Evolutionary conservation across 345 rosid species (phyloP).

Genomic region (Rhizophora apiculata): DNA sequence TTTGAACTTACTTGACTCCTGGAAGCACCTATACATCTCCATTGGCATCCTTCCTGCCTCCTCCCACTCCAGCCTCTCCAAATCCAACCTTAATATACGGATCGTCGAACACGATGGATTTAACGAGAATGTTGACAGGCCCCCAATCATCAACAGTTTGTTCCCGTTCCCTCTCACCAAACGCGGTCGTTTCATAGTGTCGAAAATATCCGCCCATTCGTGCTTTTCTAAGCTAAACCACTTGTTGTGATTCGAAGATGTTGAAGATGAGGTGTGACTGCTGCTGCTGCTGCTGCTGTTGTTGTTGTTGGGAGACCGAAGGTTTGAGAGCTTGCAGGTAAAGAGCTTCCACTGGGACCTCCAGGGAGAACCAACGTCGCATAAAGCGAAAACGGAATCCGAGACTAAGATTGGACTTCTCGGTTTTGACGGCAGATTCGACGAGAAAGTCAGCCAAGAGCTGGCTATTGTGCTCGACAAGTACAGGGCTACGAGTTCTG

Average conservation of each 20-base stretch:
- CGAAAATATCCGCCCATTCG: constrained; percentile 86
- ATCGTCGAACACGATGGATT: constrained; percentile 78
- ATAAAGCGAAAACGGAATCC: constrained; percentile 61
- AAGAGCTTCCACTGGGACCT: constrained; percentile 86
- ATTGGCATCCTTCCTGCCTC: constrained; percentile 83
- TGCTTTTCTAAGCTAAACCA: constrained; percentile 76
- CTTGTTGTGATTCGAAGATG: constrained; percentile 32
- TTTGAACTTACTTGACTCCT: constrained; percentile 77
- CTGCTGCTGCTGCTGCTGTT: background rate
- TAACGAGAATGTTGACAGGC: constrained; percentile 62
- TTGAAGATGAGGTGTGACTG: background rate
- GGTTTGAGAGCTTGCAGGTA: constrained; percentile 33
- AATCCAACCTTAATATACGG: constrained; percentile 66
- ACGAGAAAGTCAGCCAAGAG: constrained; percentile 70
- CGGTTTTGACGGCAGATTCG: constrained; percentile 83
- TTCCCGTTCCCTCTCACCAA: constrained; percentile 56
- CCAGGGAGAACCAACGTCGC: constrained; percentile 93
- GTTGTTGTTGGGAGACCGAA: background rate
- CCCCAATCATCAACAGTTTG: constrained; percentile 74
- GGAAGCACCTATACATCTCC: constrained; percentile 69
- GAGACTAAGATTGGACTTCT: constrained; percentile 67
- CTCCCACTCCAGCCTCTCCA: constrained; percentile 83
- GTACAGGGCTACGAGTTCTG: constrained; percentile 75
- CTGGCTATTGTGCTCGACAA: constrained; percentile 37
- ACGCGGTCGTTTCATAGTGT: constrained; percentile 77